These are phyloP conservation scores for Hibiscus trionum DNA, from an alignment of 345 rosid genomes.

Conservation along the genomic window DNA sequence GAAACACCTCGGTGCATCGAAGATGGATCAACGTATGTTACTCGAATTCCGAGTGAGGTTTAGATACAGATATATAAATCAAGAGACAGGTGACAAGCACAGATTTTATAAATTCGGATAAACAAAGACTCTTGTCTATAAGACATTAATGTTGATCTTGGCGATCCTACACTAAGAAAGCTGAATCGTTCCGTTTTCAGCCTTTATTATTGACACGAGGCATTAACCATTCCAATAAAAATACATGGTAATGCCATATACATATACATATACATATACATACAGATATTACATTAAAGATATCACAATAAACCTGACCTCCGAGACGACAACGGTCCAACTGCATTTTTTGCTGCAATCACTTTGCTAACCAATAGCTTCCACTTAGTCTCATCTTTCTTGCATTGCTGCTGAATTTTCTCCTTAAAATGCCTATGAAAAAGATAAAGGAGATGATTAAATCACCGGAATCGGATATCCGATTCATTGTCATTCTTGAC, in stretches of 20 bases:
- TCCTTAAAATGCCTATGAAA: constrained; percentile 52
- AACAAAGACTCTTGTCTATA: too few relatives aligned
- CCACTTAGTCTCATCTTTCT: constrained; percentile 72
- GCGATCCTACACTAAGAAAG: too few relatives aligned
- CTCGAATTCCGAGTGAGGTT: too few relatives aligned
- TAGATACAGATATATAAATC: too few relatives aligned
- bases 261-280: background rate
- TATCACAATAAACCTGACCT: constrained; percentile 24
- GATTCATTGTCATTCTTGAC: background rate
- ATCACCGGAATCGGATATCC: background rate
- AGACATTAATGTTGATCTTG: too few relatives aligned
- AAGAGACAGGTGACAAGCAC: too few relatives aligned
- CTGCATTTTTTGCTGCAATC: constrained; percentile 40
- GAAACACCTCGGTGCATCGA: too few relatives aligned
- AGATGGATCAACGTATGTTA: too few relatives aligned
- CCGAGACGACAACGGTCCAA: constrained; percentile 41
- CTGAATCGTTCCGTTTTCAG: background rate
- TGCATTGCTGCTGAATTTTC: constrained; percentile 54
- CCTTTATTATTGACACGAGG: background rate
- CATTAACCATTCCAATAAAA: constrained; percentile 10
- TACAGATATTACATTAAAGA: background rate
- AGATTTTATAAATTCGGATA: too few relatives aligned
- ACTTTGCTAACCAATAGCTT: constrained; percentile 64
- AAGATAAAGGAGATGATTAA: background rate
- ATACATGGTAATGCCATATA: constrained; percentile 7